A percentile compares a stretch with the other conserved stretches of the same genome.
Conservation (phyloP, 176 grass and related monocot genomes). For the Triticum monococcum region DNA sequence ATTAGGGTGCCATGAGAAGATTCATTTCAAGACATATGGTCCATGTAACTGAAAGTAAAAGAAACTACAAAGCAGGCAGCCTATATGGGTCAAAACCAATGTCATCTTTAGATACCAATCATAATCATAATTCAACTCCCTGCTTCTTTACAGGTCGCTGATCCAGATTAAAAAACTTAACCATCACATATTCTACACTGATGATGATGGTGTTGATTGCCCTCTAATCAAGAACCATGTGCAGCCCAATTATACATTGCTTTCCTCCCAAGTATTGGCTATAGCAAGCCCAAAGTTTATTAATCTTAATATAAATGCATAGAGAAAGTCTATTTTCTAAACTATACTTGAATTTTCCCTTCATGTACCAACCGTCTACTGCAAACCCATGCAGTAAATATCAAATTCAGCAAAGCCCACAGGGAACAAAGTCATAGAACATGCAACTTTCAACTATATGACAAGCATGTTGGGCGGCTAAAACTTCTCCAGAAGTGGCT, state of each 20-base stretch:
- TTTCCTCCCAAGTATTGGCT: slow-evolving; percentile 24
- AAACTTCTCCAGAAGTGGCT: background rate
- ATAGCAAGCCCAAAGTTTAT: background rate
- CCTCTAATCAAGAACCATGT: slow-evolving; percentile 23
- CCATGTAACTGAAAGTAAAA: background rate
- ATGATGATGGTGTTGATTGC: slow-evolving; percentile 4
- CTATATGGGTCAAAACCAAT: background rate
- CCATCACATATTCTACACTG: background rate
- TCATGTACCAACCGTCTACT: background rate
- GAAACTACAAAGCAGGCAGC: background rate
- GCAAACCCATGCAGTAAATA: background rate
- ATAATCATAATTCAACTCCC: background rate
- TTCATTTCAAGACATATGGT: background rate
- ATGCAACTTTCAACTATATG: background rate
- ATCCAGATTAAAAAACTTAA: slow-evolving; percentile 11
- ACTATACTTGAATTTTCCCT: background rate
- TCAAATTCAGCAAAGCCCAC: background rate
- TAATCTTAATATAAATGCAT: background rate
- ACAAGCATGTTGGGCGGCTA: background rate
- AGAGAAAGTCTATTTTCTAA: background rate
- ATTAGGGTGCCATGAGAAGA: background rate
- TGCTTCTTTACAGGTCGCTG: background rate
- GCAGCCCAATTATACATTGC: slow-evolving; percentile 20
- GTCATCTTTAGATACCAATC: background rate
- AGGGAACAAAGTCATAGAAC: background rate